Evolutionary conservation across 2,329 filamentous ascomycete species (phyloP).

Genomic region (Plenodomus tracheiphilus): DNA sequence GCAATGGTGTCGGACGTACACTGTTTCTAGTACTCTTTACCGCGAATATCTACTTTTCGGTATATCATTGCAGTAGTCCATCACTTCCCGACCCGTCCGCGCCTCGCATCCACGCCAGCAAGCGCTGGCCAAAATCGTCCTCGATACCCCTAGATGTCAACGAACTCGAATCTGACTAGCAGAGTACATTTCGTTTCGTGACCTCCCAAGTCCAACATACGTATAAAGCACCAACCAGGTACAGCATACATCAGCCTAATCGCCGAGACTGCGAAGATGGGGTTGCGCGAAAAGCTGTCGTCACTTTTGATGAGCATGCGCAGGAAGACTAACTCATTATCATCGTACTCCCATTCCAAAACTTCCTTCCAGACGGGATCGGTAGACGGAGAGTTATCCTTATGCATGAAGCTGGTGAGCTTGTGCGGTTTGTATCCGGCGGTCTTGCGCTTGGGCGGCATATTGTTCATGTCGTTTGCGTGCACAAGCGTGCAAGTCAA

Average conservation of each 20-base stretch:
- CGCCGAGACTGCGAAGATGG: slow-evolving; percentile 63
- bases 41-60: too few species aligned
- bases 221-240: slow-evolving; percentile 65
- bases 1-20: too few species aligned
- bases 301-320: slow-evolving; percentile 69
- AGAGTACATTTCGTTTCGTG: slow-evolving; percentile 65
- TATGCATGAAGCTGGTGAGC: slow-evolving; percentile 58
- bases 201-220: slow-evolving; percentile 67
- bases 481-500: slow-evolving; percentile 67
- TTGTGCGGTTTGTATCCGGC: slow-evolving; percentile 62
- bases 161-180: slow-evolving; percentile 63
- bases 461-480: slow-evolving; percentile 54
- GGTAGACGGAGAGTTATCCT: slow-evolving; percentile 61
- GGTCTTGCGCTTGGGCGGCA: slow-evolving; percentile 65
- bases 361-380: slow-evolving; percentile 69
- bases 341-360: slow-evolving; percentile 69
- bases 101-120: not conserved
- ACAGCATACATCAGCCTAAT: slow-evolving; percentile 62
- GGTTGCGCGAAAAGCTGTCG: slow-evolving; percentile 64
- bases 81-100: not conserved
- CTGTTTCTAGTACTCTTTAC: too few species aligned
- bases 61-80: too few species aligned
- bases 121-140: not conserved
- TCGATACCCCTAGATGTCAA: slow-evolving; percentile 19
- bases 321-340: slow-evolving; percentile 67